Evolutionary conservation across 345 rosid genomes (phyloP), one percentile per base, ranked within the genome.

Genomic region (Bruguiera parviflora): DNA sequence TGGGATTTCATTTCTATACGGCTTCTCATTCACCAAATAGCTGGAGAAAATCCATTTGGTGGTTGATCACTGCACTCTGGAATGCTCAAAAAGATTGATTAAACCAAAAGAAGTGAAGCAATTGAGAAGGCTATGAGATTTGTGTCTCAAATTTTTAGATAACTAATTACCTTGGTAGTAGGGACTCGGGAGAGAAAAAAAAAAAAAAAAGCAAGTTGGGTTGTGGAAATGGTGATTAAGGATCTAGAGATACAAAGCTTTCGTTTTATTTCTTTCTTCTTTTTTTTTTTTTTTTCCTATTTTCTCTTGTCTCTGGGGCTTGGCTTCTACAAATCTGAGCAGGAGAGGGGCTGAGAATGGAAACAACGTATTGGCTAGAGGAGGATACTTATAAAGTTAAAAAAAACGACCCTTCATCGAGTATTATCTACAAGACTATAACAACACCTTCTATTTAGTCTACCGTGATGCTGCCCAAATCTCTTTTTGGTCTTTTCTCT

Each of bases 41-140:
- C 31, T 7, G 64, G 57, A 63, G 62, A 43, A 8, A 33, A 52
- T 28, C 5, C 0, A 71, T 33, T 1, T n/a, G 37, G 31, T 3
- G 43, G 46, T 39, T 27, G 58, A 65, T 24, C 37, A 1, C 39
- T 20, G 53, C 9, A 28, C 37, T 64, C 32, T 20, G 57, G 31
- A 58, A 58, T 60, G 59, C 24, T 68, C 49, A 35, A 65, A 70
- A 21, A 51, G 59, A 66, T 65, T 66, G 67, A 61, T 61, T 39
- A 68, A 72, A 71, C 74, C 81, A 66, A 79, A 82, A 80, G 71
- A 75, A 75, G 85, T 63, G 77, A 76, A 86, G 77, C 84, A 82
- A 64, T 59, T 70, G 64, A 60, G 68, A 55, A 65, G 70, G 63
- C 21, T 19, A 58, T 21, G 65, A 59, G 69, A 80, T 66, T 64